Evolutionary conservation across 192 early-diverging fungal species (phyloP).

Genomic region (Pilaira anomala): DNA sequence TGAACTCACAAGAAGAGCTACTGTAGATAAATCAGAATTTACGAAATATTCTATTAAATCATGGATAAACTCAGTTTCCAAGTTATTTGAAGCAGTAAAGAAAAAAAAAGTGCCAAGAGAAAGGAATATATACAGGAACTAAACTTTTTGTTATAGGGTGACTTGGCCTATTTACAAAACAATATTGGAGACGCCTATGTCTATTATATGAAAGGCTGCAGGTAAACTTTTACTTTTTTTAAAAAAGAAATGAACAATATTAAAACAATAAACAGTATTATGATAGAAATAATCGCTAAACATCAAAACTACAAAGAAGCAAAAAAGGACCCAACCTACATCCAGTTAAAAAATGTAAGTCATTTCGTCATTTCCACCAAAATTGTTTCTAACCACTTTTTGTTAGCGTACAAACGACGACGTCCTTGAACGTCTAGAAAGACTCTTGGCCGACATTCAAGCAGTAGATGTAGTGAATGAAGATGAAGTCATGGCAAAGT

Average conservation of each 20-base stretch:
- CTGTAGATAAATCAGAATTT: neutral
- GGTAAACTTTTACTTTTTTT: constrained; percentile 6
- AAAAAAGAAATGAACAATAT: constrained; percentile 33
- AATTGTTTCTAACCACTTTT: neutral
- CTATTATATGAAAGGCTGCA: constrained; percentile 35
- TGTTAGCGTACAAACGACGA: neutral
- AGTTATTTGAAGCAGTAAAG: constrained; percentile 11
- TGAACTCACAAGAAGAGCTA: constrained; percentile 1
- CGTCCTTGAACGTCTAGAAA: constrained; percentile 1
- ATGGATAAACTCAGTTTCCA: constrained; percentile 16
- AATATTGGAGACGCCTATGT: constrained; percentile 36
- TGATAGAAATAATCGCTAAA: neutral
- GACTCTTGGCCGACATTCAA: neutral
- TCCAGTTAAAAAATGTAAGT: neutral
- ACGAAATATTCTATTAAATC: constrained; percentile 9
- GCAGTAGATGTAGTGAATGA: neutral
- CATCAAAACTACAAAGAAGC: neutral
- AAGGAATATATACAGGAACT: too few species aligned
- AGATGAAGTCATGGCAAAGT: constrained; percentile 11
- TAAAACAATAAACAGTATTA: constrained; percentile 16
- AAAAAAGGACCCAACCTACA: neutral
- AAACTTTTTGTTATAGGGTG: constrained; percentile 18
- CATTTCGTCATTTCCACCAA: neutral
- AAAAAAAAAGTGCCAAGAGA: neutral
- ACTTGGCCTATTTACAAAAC: constrained; percentile 3